Base-by-base conservation (phyloP, 2,329 filamentous ascomycete species). In the Clonostachys solani region DNA sequence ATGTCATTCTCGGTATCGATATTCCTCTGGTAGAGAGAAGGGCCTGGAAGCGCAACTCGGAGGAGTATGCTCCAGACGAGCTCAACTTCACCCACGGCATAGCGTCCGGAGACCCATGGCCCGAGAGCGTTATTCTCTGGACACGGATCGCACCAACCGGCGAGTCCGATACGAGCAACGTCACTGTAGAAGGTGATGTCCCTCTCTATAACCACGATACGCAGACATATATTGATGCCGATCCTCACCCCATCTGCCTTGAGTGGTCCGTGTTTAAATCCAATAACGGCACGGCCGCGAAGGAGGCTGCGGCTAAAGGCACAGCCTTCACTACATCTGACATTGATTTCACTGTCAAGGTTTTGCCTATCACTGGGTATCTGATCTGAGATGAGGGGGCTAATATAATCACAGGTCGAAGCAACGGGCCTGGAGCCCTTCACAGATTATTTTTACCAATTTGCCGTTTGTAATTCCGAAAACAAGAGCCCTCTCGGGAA, bases 261-360 rank as follows among this genome's bases (percentile, higher is more conserved):
- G 73, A 83, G 35, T 90, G 81, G 72, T 77, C 75, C 48, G 76
- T 89, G 16, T 72, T 73, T 13, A 65, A 66, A 17, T 73, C 76
- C 53, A 59, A 72, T 44, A 50, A 57, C 2, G 46, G 49, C 3
- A 68, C 78, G 33, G 63, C 12, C 9, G 12, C 12, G 23, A 23
- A 36, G 12, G 57, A 68, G 3, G 66, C 79, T 8, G 78, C 80
- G 3, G 71, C 76, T 44, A 69, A 68, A 2, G 86, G 86, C 6
- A 77, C 66, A 35, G 83, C 76, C 1, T 88, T 83, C 58, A 90
- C 87, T 0, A 86, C 77, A 35, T 86, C 80, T 1, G 86, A 90
- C 59, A 80, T 90, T 43, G 87, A 91, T 59, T 91, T 84, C 59
- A 90, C 86, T 0, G 70, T 89, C 50, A 89, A 89, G 73, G 81